A percentile compares a stretch with the other conserved stretches of the same genome.
These are phyloP conservation scores for Alternaria dauci DNA, from an alignment of 2,329 filamentous ascomycete genomes.

Conservation along the genomic window DNA sequence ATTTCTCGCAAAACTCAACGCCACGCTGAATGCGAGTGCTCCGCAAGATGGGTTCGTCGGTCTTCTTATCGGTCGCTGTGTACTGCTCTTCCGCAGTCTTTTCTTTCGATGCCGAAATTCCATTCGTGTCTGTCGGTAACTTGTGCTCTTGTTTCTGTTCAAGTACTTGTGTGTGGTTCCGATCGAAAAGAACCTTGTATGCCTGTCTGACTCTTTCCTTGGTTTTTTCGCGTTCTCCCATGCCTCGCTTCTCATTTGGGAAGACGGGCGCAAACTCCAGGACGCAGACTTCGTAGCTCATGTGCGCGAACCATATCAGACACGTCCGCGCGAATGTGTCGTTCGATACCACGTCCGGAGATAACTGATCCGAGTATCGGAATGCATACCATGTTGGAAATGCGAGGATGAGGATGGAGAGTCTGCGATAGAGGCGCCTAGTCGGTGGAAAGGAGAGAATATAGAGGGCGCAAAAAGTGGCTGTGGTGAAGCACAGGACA, in stretches of 20 bases:
- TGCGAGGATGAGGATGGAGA: constrained; percentile 18
- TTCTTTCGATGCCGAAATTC: neutral
- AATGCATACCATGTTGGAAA: constrained; percentile 26
- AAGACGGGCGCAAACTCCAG: constrained; percentile 13
- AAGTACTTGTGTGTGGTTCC: constrained; percentile 2
- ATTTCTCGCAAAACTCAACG: neutral
- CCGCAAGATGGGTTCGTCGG: neutral
- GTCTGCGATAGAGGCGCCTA: constrained; percentile 12
- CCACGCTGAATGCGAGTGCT: neutral
- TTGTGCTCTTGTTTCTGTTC: neutral
- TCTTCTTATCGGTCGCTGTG: constrained; percentile 9
- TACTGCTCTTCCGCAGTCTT: neutral
- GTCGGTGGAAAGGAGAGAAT: constrained; percentile 27
- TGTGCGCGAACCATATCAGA: constrained; percentile 31
- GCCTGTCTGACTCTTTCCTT: constrained; percentile 11
- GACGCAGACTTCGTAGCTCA: constrained; percentile 25
- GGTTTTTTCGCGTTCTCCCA: constrained; percentile 6
- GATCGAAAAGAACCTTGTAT: constrained; percentile 23
- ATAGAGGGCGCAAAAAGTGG: constrained; percentile 17
- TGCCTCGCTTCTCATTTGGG: neutral
- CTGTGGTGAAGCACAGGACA: neutral
- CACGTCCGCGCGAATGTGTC: constrained; percentile 28
- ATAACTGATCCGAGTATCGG: constrained; percentile 5
- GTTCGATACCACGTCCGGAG: constrained; percentile 9
- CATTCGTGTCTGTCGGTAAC: neutral